phyloP scores from a whole-genome alignment of 768 basidiomycete genomes.

The Trametes sanguinea region DNA sequence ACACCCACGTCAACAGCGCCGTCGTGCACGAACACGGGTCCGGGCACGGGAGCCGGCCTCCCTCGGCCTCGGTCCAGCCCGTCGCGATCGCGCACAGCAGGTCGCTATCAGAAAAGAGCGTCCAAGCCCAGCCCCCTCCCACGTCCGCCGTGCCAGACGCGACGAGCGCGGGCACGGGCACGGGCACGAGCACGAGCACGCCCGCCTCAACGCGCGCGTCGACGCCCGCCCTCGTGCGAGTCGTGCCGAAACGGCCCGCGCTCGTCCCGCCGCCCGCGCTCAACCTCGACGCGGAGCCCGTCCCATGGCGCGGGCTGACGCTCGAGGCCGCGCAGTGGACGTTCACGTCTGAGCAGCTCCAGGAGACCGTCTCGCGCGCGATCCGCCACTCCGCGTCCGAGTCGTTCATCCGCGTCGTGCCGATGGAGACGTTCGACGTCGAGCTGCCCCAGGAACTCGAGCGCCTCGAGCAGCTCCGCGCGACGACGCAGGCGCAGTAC shows the following conservation, averaged over 20 bases:
- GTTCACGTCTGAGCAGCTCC: constrained; percentile 54
- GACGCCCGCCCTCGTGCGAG: constrained; percentile 21
- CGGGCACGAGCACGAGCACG: not conserved
- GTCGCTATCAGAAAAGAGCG: constrained; percentile 12
- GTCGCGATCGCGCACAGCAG: constrained; percentile 8
- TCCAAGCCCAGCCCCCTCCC: constrained; percentile 12
- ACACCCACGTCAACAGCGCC: no score
- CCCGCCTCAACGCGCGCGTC: constrained; percentile 20
- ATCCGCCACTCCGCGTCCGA: constrained; percentile 70
- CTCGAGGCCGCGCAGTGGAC: constrained; percentile 71
- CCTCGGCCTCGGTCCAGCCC: not conserved
- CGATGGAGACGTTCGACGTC: constrained; percentile 59
- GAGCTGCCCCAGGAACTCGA: constrained; percentile 60
- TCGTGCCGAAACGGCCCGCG: constrained; percentile 30
- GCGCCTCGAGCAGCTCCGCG: constrained; percentile 54
- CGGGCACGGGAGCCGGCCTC: not conserved
- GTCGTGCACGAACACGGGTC: constrained; percentile 2
- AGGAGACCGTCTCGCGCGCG: constrained; percentile 69
- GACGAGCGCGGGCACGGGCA: not conserved
- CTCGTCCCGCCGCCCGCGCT: constrained; percentile 53
- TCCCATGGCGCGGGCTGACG: constrained; percentile 68
- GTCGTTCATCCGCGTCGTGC: constrained; percentile 70
- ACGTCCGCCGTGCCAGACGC: not conserved
- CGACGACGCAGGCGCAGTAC: constrained; percentile 62
- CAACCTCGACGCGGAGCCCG: constrained; percentile 56